Conservation (phyloP, 805 yeast species). For the Kluyveromyces dobzhanskii region DNA sequence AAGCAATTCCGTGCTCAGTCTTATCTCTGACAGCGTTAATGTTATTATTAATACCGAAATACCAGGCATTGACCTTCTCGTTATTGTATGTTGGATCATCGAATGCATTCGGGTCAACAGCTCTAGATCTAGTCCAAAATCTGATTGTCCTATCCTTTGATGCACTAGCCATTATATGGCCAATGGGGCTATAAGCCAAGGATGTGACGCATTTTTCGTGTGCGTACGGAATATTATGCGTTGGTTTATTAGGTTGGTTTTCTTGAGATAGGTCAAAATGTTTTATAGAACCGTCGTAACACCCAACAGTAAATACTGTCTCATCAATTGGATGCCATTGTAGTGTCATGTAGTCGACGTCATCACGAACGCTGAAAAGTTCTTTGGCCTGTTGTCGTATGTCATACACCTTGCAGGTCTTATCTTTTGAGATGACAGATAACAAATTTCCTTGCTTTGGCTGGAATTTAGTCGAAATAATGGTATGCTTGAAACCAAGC, state of each 20-base stretch:
- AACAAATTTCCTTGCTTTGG: slow-evolving; percentile 65
- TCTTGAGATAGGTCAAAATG: slow-evolving; percentile 49
- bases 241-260: slow-evolving; percentile 16
- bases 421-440: slow-evolving; percentile 84
- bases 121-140: slow-evolving; percentile 91
- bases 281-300: slow-evolving; percentile 79
- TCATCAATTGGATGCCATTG: slow-evolving; percentile 93
- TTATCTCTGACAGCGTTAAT: slow-evolving; percentile 29
- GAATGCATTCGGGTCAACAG: slow-evolving; percentile 77
- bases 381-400: slow-evolving; percentile 72
- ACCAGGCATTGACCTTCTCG: slow-evolving; percentile 52
- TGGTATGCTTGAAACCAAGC: slow-evolving; percentile 90
- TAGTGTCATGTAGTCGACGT: slow-evolving; percentile 75
- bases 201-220: slow-evolving; percentile 92
- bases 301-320: slow-evolving; percentile 71
- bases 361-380: slow-evolving; percentile 64
- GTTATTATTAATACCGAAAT: slow-evolving; percentile 34
- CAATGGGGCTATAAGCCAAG: slow-evolving; percentile 86
- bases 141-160: slow-evolving; percentile 89
- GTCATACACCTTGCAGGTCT: slow-evolving; percentile 82
- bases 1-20: slow-evolving; percentile 28
- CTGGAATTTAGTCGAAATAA: slow-evolving; percentile 79
- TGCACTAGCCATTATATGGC: slow-evolving; percentile 85
- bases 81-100: slow-evolving; percentile 74
- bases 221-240: slow-evolving; percentile 74